phyloP scores from a whole-genome alignment of 2,329 filamentous ascomycete species.

The Ophiostoma montium region DNA sequence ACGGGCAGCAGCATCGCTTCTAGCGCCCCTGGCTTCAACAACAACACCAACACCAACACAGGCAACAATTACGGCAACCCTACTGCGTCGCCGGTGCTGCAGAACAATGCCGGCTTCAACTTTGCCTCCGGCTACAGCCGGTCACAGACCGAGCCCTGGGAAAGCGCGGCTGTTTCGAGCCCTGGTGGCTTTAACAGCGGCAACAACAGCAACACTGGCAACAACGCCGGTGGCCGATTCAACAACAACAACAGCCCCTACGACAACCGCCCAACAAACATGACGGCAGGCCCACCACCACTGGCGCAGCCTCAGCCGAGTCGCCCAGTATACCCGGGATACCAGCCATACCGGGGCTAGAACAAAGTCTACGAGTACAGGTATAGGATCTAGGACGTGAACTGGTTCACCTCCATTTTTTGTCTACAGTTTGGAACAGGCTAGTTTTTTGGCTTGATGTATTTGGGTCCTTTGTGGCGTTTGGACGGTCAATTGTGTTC shows the following conservation, averaged over 20 bases:
- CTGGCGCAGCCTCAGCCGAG: slow-evolving; percentile 11
- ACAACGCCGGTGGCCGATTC: slow-evolving; percentile 1
- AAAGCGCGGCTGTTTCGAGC: neutral
- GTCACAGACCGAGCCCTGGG: neutral
- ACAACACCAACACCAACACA: slow-evolving; percentile 2
- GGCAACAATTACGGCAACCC: slow-evolving; percentile 3
- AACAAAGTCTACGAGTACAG: too few species aligned
- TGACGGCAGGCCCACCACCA: slow-evolving; percentile 7
- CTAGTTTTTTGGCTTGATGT: too few species aligned
- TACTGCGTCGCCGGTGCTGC: slow-evolving; percentile 9
- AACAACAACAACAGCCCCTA: neutral
- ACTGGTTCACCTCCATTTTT: too few species aligned
- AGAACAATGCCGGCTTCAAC: slow-evolving; percentile 14
- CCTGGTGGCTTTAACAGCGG: slow-evolving; percentile 1
- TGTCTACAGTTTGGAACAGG: neutral
- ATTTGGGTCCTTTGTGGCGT: neutral
- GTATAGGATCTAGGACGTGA: neutral
- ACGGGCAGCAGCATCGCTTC: neutral
- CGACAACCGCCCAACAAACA: slow-evolving; percentile 1
- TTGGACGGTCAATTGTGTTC: neutral
- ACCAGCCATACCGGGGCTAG: slow-evolving; percentile 18
- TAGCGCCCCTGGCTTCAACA: slow-evolving; percentile 1
- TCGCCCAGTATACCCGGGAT: slow-evolving; percentile 11
- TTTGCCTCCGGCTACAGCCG: slow-evolving; percentile 12
- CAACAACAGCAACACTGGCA: neutral